phyloP scores from a whole-genome alignment of 2,329 filamentous ascomycete species.

The Cercospora citrullina region DNA sequence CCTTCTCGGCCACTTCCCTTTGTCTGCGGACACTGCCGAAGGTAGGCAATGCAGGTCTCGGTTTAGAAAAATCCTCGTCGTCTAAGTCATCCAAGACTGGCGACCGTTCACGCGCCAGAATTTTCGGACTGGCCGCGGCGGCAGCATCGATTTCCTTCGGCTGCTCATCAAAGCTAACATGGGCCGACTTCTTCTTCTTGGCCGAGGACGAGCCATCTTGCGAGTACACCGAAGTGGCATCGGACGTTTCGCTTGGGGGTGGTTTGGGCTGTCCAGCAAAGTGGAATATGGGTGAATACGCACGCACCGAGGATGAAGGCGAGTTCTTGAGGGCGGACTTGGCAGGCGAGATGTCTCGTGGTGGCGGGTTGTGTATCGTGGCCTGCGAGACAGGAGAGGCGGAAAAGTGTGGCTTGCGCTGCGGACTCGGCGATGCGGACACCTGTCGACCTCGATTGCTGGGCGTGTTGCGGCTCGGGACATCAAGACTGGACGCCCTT shows the following conservation, averaged over 20 bases:
- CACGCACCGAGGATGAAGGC: slow-evolving; percentile 53
- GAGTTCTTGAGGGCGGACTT: slow-evolving; percentile 74
- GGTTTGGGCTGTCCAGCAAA: slow-evolving; percentile 48
- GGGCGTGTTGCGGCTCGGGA: slow-evolving; percentile 28
- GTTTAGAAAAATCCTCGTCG: slow-evolving; percentile 68
- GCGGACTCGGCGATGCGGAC: slow-evolving; percentile 58
- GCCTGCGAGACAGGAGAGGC: slow-evolving; percentile 56
- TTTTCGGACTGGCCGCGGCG: slow-evolving; percentile 47
- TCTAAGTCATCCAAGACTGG: slow-evolving; percentile 48
- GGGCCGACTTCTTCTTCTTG: slow-evolving; percentile 63
- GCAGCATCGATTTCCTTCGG: slow-evolving; percentile 40
- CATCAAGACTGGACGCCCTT: slow-evolving; percentile 38
- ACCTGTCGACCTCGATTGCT: slow-evolving; percentile 28
- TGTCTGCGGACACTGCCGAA: slow-evolving; percentile 67
- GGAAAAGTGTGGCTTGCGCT: slow-evolving; percentile 67
- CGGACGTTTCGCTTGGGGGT: slow-evolving; percentile 57
- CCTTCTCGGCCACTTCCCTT: slow-evolving; percentile 52
- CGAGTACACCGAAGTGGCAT: slow-evolving; percentile 51
- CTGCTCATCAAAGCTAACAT: slow-evolving; percentile 76
- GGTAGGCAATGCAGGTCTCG: slow-evolving; percentile 69
- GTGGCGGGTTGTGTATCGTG: slow-evolving; percentile 67
- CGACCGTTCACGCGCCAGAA: slow-evolving; percentile 28
- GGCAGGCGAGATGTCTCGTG: slow-evolving; percentile 70
- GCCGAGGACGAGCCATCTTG: slow-evolving; percentile 37
- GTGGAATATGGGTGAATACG: slow-evolving; percentile 49